Conservation (phyloP, 2,329 filamentous ascomycete genomes). For the Aspergillus felis region DNA sequence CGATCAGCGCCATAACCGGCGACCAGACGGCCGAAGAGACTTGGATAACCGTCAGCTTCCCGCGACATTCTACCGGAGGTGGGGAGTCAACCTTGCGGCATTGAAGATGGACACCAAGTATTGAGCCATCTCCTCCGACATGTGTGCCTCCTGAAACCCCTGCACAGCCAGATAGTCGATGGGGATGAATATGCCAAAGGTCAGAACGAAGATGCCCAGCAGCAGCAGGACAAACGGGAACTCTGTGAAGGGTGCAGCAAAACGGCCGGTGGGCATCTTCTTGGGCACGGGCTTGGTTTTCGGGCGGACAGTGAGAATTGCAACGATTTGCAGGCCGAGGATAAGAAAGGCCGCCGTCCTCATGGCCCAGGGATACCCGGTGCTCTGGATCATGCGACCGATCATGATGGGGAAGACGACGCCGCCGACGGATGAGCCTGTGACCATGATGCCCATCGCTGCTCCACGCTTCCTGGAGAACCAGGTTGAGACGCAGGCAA, state of each 20-base stretch:
- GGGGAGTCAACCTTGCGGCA: conserved; percentile 34
- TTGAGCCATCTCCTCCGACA: conserved; percentile 45
- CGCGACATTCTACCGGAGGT: neutral
- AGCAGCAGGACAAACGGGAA: conserved; percentile 16
- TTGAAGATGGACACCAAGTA: conserved; percentile 55
- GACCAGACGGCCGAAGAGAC: conserved; percentile 52
- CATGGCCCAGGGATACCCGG: conserved; percentile 54
- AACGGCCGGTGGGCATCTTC: neutral
- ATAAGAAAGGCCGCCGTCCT: conserved; percentile 56
- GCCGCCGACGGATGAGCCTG: conserved; percentile 52
- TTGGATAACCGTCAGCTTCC: neutral
- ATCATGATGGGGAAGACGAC: conserved; percentile 59
- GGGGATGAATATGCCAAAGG: conserved; percentile 56
- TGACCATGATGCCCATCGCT: conserved; percentile 50
- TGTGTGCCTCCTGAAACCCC: conserved; percentile 17
- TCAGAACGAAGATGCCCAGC: conserved; percentile 35
- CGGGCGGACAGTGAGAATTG: conserved; percentile 49
- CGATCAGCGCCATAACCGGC: conserved; percentile 53
- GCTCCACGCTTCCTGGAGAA: conserved; percentile 48
- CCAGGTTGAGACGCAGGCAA: conserved; percentile 42
- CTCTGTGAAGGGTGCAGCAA: conserved; percentile 42
- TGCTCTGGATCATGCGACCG: conserved; percentile 44
- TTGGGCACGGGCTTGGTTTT: conserved; percentile 27
- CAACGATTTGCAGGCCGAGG: conserved; percentile 52
- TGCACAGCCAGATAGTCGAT: conserved; percentile 45